phyloP scores from a whole-genome alignment of 768 basidiomycete genomes.

The Astraeus odoratus region DNA sequence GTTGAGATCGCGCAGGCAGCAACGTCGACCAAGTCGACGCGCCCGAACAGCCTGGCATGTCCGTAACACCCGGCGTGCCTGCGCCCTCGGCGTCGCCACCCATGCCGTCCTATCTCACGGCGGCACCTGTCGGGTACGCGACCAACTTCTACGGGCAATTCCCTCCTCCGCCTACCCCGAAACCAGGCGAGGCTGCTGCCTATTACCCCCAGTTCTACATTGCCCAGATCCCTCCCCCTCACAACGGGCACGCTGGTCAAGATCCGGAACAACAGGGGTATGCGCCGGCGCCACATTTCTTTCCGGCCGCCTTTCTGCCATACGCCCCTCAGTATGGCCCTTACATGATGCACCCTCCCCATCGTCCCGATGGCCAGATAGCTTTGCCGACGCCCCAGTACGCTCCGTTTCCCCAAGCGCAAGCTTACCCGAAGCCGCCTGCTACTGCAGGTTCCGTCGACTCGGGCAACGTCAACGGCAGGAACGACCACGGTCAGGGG shows the following conservation, averaged over 20 bases:
- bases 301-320: constrained; percentile 41
- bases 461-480: constrained; percentile 3
- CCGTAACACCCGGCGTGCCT: constrained; percentile 36
- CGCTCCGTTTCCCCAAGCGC: constrained; percentile 31
- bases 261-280: constrained; percentile 35
- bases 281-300: constrained; percentile 38
- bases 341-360: constrained; percentile 41
- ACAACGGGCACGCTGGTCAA: constrained; percentile 31
- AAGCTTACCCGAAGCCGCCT: constrained; percentile 23
- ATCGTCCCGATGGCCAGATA: constrained; percentile 35
- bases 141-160: constrained; percentile 53
- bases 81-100: constrained; percentile 41
- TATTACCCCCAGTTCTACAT: constrained; percentile 48
- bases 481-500: constrained; percentile 3
- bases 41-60: constrained; percentile 36
- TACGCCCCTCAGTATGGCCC: constrained; percentile 43
- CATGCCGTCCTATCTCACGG: constrained; percentile 45
- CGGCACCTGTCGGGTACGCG: constrained; percentile 43
- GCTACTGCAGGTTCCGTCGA: background rate
- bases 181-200: constrained; percentile 44
- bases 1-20: constrained; percentile 54
- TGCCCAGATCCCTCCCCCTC: constrained; percentile 37
- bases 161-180: constrained; percentile 39
- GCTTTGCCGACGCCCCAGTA: constrained; percentile 30
- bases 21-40: constrained; percentile 40